A percentile compares a stretch with the other conserved stretches of the same genome.
Conservation (phyloP, 306 rosid species). For the Carpinus fangiana region DNA sequence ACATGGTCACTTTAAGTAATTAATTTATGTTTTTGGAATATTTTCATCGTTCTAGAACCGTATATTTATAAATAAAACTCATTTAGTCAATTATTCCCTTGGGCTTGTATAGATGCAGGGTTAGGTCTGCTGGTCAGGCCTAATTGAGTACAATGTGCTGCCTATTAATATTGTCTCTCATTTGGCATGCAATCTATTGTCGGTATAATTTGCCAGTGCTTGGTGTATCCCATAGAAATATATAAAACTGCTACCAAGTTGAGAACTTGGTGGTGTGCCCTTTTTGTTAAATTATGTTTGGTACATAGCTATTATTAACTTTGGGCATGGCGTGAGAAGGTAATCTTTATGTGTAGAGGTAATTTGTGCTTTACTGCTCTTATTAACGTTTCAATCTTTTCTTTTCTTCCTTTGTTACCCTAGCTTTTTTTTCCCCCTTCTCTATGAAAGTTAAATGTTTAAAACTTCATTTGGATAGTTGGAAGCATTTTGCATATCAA, state of each 20-base stretch:
- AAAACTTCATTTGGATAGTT: slow-evolving; percentile 43
- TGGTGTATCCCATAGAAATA: neutral
- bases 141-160: neutral
- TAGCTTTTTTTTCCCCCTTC: neutral
- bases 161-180: neutral
- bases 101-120: too few relatives aligned
- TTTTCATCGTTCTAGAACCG: neutral
- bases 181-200: neutral
- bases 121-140: too few relatives aligned
- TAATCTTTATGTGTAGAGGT: neutral
- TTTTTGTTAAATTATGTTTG: slow-evolving; percentile 2
- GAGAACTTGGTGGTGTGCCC: neutral
- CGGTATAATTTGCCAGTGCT: neutral
- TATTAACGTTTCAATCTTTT: neutral
- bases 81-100: neutral
- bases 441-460: slow-evolving; percentile 27
- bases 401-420: slow-evolving; percentile 6
- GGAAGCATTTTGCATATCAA: slow-evolving; percentile 61
- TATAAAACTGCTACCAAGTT: neutral
- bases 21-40: neutral
- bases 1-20: neutral
- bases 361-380: neutral
- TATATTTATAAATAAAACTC: too few relatives aligned
- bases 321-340: neutral
- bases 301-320: neutral